Evolutionary conservation across 192 early-diverging fungal species (phyloP), one percentile per base, ranked within the genome.

Genomic region (Gonapodya prolifera): DNA sequence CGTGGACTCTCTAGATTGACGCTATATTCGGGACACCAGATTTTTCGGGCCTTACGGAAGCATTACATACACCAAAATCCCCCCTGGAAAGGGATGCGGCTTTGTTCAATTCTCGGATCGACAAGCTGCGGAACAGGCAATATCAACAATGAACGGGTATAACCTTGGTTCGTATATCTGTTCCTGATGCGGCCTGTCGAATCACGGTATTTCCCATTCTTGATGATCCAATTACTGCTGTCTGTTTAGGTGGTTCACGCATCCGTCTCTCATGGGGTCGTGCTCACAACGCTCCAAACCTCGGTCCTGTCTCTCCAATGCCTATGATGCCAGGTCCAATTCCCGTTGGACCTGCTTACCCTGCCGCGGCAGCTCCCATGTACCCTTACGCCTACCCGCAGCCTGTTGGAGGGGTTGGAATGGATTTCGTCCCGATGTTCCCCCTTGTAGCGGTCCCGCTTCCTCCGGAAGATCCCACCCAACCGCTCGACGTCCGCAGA

Each of bases 51-150:
- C 88, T 34, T 96, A 94, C 87, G 97, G 97, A 34, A 94, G 94
- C 34, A 96, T 99, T 70, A 88, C 88, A 0, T 94, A 97, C 84
- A 92, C 94, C 79, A 97, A 97, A 82, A 97, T 99, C 76, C 96
- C 97, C 35, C 89, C 91, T 18, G 94, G 94, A 73, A 96, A 95
- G 79, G 92, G 94, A 16, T 99, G 97, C 81, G 97, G 95, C 2
- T 99, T 99, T 86, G 95, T 99, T 34, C 93, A 94, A 74, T 99
- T 90, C 82, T 89, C 89, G 33, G 90, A 93, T 78, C 86, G 93
- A 23, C 86, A 89, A 35, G 86, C 89, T 79, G 97, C 97, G 32
- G 96, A 96, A 81, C 86, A 89, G 78, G 96, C 97, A 16, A 95
- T 99, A 79, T 86, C 88, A 70, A 89, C 94, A 77, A 91, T 99